These are phyloP conservation scores for Allantophomopsis cytisporea DNA, from an alignment of 2,329 filamentous ascomycete genomes.

Conservation along the genomic window DNA sequence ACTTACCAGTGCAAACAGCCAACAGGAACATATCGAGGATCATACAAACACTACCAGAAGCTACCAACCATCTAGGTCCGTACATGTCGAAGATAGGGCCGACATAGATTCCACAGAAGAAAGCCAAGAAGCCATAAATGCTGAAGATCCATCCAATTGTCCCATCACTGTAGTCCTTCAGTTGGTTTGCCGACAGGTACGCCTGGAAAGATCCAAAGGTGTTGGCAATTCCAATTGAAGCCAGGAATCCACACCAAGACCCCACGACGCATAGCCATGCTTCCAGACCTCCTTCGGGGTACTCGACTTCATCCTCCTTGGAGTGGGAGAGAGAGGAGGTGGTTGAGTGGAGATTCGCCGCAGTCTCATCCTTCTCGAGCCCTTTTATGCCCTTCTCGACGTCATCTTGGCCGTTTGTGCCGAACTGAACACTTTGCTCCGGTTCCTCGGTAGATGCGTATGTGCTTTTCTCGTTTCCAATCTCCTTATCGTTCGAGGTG, in stretches of 20 bases:
- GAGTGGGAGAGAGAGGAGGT: not conserved
- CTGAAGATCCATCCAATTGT: slow-evolving; percentile 84
- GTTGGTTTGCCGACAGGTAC: slow-evolving; percentile 62
- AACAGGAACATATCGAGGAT: slow-evolving; percentile 52
- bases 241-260: slow-evolving; percentile 66
- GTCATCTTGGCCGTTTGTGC: not conserved
- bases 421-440: not conserved
- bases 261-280: slow-evolving; percentile 83
- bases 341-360: not conserved
- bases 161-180: slow-evolving; percentile 51
- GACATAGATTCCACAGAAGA: slow-evolving; percentile 73
- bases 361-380: not conserved
- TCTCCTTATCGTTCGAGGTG: not conserved
- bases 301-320: slow-evolving; percentile 5
- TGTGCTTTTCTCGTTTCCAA: not conserved
- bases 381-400: not conserved
- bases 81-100: slow-evolving; percentile 80
- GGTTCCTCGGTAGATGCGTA: not conserved
- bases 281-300: slow-evolving; percentile 68
- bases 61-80: slow-evolving; percentile 58
- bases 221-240: slow-evolving; percentile 69
- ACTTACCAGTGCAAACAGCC: slow-evolving; percentile 51
- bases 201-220: slow-evolving; percentile 67
- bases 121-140: slow-evolving; percentile 67
- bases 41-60: slow-evolving; percentile 43